phyloP scores from a whole-genome alignment of 305 asterid genomes.

The Fraxinus floribunda region DNA sequence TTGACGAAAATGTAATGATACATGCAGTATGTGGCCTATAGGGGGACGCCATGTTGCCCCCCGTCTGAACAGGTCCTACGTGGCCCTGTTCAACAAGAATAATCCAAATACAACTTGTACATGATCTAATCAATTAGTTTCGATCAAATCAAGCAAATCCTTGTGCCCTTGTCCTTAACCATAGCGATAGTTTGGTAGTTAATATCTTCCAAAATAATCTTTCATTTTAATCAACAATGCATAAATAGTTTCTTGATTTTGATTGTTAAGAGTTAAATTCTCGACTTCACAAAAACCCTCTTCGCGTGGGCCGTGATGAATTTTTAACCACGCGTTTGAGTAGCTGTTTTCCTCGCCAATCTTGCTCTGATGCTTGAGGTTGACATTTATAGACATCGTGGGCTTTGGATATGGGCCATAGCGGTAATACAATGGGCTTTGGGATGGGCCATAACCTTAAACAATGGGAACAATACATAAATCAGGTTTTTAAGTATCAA shows the following conservation, averaged over 20 bases:
- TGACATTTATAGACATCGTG: not conserved
- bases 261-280: not conserved
- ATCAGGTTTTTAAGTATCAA: too few relatives aligned
- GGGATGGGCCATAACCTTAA: not conserved
- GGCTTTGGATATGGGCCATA: not conserved
- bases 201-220: not conserved
- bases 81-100: too few relatives aligned
- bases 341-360: not conserved
- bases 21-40: not conserved
- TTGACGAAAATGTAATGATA: not conserved
- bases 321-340: not conserved
- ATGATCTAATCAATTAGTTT: not conserved
- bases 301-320: not conserved
- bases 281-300: not conserved
- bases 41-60: too few relatives aligned
- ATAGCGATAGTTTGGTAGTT: not conserved
- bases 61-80: too few relatives aligned
- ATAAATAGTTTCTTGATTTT: not conserved
- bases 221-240: not conserved
- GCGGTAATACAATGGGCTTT: not conserved
- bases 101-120: not conserved
- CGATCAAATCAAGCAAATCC: not conserved
- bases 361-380: not conserved
- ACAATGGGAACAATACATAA: too few relatives aligned
- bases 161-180: not conserved